These are phyloP conservation scores for Sporothrix brasiliensis DNA, from an alignment of 2,329 filamentous ascomycete species.

Conservation along the genomic window DNA sequence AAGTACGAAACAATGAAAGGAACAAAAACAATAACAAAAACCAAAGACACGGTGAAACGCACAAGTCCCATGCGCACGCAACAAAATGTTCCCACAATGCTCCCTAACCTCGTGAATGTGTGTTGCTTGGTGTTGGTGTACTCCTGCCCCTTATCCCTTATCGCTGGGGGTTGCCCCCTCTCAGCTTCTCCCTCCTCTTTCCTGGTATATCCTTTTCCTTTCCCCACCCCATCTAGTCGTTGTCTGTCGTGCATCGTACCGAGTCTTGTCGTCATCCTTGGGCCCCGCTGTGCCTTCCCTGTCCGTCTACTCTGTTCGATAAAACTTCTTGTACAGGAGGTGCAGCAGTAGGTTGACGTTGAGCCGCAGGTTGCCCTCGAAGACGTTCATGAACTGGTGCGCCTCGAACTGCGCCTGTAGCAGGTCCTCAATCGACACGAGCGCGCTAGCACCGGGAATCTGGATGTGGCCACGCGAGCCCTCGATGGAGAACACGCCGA, in stretches of 20 bases:
- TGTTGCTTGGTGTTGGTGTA: conserved; percentile 7
- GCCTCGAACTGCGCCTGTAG: conserved; percentile 97
- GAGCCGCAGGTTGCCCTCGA: conserved; percentile 80
- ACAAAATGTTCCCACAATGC: conserved; percentile 14
- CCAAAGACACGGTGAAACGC: not conserved
- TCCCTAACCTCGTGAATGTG: conserved; percentile 10
- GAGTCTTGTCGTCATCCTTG: not conserved
- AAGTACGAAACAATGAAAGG: not conserved
- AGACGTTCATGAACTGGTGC: conserved; percentile 92
- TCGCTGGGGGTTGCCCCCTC: conserved; percentile 12
- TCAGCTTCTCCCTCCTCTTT: not conserved
- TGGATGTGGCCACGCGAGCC: conserved; percentile 90
- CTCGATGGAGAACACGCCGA: conserved; percentile 91
- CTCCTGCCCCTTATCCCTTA: not conserved
- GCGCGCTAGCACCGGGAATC: conserved; percentile 87
- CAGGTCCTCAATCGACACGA: conserved; percentile 88
- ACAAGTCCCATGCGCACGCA: conserved; percentile 16
- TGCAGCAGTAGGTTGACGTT: conserved; percentile 98
- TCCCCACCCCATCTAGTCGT: not conserved
- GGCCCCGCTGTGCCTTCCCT: not conserved
- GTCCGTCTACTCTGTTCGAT: conserved; percentile 63
- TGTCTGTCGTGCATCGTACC: conserved; percentile 17
- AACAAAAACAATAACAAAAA: not conserved
- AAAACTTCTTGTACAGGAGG: conserved; percentile 98
- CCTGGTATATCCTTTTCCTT: not conserved